Conservation (phyloP, 2,329 filamentous ascomycete genomes). For the Arthroderma sp. region DNA sequence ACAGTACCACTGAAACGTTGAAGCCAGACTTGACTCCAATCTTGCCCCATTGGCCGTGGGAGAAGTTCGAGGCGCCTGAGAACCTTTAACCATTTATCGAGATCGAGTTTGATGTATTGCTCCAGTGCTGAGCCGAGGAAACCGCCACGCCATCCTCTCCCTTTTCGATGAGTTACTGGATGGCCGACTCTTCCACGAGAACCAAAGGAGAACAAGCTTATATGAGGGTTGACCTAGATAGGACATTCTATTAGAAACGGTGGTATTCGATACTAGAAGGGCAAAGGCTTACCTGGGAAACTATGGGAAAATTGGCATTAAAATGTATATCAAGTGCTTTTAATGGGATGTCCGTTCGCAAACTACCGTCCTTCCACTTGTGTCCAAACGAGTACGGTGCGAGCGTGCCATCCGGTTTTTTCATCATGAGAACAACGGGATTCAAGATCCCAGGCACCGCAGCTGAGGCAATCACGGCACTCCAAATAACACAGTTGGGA, state of each 20-base stretch:
- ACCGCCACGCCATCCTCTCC: constrained; percentile 88
- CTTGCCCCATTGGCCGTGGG: constrained; percentile 78
- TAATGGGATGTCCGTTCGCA: constrained; percentile 89
- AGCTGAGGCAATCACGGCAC: constrained; percentile 83
- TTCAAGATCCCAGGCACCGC: constrained; percentile 94
- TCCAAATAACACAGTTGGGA: constrained; percentile 97
- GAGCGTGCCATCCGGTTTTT: constrained; percentile 61
- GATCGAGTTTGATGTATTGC: constrained; percentile 88
- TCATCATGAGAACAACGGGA: constrained; percentile 85
- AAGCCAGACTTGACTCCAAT: constrained; percentile 94
- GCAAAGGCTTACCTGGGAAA: constrained; percentile 37
- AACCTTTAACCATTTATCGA: constrained; percentile 96
- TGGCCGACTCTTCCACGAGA: constrained; percentile 82
- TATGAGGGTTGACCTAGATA: constrained; percentile 82
- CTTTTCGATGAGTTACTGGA: constrained; percentile 84
- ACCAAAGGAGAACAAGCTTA: constrained; percentile 98
- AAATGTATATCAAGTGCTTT: constrained; percentile 92
- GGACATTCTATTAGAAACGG: constrained; percentile 16
- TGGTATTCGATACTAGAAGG: neutral
- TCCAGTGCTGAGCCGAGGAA: constrained; percentile 86
- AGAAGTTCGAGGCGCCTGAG: constrained; percentile 83
- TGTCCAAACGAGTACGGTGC: constrained; percentile 91
- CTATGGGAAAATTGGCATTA: constrained; percentile 96
- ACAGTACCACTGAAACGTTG: constrained; percentile 90
- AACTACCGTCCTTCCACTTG: constrained; percentile 96